Evolutionary conservation across 495 filamentous ascomycete genomes (phyloP).

Genomic region (Margaritispora aquatica): DNA sequence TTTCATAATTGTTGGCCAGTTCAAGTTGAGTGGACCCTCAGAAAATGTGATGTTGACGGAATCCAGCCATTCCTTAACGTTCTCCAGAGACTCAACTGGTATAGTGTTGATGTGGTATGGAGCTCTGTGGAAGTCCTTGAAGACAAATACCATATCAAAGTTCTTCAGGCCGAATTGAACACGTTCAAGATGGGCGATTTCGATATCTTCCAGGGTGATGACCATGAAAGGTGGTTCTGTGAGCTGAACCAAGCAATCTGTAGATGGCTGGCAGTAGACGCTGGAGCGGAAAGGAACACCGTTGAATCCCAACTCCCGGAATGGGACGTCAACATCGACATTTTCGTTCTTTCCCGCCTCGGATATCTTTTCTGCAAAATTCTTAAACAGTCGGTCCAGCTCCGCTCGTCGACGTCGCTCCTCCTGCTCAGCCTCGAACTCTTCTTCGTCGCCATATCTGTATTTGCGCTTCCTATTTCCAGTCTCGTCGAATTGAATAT

Average conservation of each 20-base stretch:
- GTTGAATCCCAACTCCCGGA: conserved; percentile 92
- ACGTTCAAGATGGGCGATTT: conserved; percentile 92
- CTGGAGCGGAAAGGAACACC: conserved; percentile 94
- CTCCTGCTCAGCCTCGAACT: conserved; percentile 97
- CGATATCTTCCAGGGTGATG: conserved; percentile 89
- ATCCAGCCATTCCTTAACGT: conserved; percentile 97
- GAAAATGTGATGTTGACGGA: conserved; percentile 88
- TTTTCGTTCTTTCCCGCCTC: conserved; percentile 80
- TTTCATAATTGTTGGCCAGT: conserved; percentile 99
- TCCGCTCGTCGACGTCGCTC: conserved; percentile 85
- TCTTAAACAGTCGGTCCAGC: conserved; percentile 91
- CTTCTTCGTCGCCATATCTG: conserved; percentile 97
- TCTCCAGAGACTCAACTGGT: conserved; percentile 87
- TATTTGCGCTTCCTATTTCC: conserved; percentile 97
- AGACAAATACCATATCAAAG: conserved; percentile 96
- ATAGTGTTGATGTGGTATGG: conserved; percentile 97
- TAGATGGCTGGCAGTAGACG: conserved; percentile 91
- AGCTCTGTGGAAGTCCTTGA: conserved; percentile 86
- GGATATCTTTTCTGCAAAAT: conserved; percentile 94
- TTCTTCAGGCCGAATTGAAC: conserved; percentile 99
- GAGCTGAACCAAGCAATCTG: conserved; percentile 95
- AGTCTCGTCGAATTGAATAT: conserved; percentile 98
- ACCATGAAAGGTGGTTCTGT: conserved; percentile 97
- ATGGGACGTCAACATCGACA: conserved; percentile 90
- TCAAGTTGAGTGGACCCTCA: conserved; percentile 94